Conservation (phyloP, 2,329 filamentous ascomycete species). For the Fonsecaea erecta region DNA sequence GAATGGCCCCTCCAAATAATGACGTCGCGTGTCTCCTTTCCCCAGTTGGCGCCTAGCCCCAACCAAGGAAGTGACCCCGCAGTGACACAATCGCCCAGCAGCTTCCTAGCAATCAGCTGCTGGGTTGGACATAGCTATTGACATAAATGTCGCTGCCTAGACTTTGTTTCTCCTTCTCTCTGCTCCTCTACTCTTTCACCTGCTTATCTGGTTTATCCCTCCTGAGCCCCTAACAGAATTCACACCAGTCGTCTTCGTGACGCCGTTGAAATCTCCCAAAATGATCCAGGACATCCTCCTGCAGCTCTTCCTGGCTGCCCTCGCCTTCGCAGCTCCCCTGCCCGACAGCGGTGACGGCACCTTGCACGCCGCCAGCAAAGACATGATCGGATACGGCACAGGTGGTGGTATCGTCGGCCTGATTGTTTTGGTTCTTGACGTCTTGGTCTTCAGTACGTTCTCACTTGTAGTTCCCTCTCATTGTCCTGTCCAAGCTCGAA, state of each 20-base stretch:
- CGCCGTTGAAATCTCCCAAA: not conserved
- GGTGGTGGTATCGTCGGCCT: slow-evolving; percentile 31
- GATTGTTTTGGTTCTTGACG: slow-evolving; percentile 30
- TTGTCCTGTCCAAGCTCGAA: too few species aligned
- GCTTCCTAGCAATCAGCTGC: not conserved
- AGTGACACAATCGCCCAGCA: slow-evolving; percentile 3
- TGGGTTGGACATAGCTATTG: not conserved
- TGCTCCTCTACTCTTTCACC: not conserved
- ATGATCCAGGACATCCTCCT: slow-evolving; percentile 20
- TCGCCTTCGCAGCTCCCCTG: slow-evolving; percentile 21
- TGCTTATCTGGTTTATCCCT: not conserved
- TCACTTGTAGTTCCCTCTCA: too few species aligned
- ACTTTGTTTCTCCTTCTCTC: not conserved
- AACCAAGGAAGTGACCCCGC: slow-evolving; percentile 9
- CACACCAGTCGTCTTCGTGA: not conserved
- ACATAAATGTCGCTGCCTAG: slow-evolving; percentile 1
- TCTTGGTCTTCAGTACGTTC: slow-evolving; percentile 31
- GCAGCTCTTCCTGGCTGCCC: slow-evolving; percentile 14
- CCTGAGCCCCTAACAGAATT: not conserved
- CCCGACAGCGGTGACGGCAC: slow-evolving; percentile 1
- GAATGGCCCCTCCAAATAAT: too few species aligned
- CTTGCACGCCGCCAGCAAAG: not conserved
- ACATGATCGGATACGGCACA: slow-evolving; percentile 29
- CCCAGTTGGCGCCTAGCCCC: not conserved
- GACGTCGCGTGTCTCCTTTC: slow-evolving; percentile 4